Percentiles rank a stretch among this genome's conserved stretches.
Evolutionary conservation across 2,329 filamentous ascomycete species (phyloP).

Genomic region (Neofusicoccum sp.): DNA sequence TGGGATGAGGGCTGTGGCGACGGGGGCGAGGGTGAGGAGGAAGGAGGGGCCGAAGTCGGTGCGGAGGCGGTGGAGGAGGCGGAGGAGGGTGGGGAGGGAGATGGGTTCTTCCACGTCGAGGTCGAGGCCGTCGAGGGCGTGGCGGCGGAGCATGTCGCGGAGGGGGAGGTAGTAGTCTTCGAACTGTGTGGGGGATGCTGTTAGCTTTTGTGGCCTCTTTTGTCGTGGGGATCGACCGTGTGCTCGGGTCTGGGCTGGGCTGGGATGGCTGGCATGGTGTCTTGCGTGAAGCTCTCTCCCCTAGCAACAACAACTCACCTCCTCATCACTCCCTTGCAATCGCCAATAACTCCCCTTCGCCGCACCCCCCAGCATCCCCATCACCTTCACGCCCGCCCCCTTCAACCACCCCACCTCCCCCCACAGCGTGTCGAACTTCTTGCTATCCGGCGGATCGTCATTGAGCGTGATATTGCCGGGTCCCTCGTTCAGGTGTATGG

Average conservation of each 20-base stretch:
- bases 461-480: slow-evolving; percentile 75
- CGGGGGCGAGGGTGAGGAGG: slow-evolving; percentile 79
- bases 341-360: slow-evolving; percentile 72
- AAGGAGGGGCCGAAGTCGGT: slow-evolving; percentile 70
- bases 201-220: neutral
- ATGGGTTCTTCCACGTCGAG: slow-evolving; percentile 68
- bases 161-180: slow-evolving; percentile 74
- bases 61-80: slow-evolving; percentile 52
- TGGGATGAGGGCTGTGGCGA: slow-evolving; percentile 71
- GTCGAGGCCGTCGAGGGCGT: slow-evolving; percentile 46
- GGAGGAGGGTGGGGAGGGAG: slow-evolving; percentile 64
- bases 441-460: slow-evolving; percentile 70
- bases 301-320: slow-evolving; percentile 26
- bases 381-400: slow-evolving; percentile 72
- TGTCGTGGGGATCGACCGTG: neutral
- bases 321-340: slow-evolving; percentile 36
- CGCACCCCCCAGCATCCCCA: slow-evolving; percentile 87
- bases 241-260: too few relatives aligned
- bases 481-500: slow-evolving; percentile 76
- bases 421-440: slow-evolving; percentile 74
- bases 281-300: neutral
- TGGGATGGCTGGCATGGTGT: neutral
- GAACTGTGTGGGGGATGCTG: slow-evolving; percentile 51
- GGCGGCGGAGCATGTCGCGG: slow-evolving; percentile 62
- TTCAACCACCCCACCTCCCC: slow-evolving; percentile 73